phyloP scores from a whole-genome alignment of 805 yeast species.

The Spathaspora arborariae region DNA sequence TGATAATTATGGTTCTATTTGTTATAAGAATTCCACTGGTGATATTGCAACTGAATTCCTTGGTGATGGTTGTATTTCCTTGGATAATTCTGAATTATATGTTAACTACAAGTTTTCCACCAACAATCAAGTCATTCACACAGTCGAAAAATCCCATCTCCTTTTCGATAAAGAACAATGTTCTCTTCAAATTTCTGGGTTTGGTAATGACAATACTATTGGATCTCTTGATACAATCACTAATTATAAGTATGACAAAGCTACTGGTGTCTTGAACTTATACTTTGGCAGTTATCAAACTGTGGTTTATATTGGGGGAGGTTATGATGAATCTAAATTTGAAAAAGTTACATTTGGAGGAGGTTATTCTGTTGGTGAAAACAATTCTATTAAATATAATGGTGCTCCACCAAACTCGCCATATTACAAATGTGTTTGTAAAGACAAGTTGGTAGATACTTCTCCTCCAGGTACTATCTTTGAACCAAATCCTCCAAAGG shows the following conservation, averaged over 20 bases:
- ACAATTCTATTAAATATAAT: not conserved
- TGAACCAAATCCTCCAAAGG: no score
- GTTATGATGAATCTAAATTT: not conserved
- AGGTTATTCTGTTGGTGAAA: not conserved
- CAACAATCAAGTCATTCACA: not conserved
- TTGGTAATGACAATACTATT: slow-evolving; percentile 1
- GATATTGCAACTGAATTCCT: not conserved
- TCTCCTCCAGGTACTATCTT: no score
- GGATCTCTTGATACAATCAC: not conserved
- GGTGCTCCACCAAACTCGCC: not conserved
- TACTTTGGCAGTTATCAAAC: not conserved
- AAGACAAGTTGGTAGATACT: no score
- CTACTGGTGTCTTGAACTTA: not conserved
- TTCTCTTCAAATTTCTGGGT: not conserved
- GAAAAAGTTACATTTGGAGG: not conserved
- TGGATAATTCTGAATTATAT: not conserved
- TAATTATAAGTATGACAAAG: not conserved
- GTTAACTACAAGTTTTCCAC: not conserved
- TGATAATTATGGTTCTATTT: not conserved
- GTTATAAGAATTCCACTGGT: not conserved
- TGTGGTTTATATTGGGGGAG: not conserved
- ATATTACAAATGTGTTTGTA: not conserved
- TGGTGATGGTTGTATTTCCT: not conserved
- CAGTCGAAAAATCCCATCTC: not conserved
- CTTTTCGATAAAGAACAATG: not conserved